Evolutionary conservation across 352 stramenopile genomes (phyloP).

Genomic region (Poterioochromonas sp.): DNA sequence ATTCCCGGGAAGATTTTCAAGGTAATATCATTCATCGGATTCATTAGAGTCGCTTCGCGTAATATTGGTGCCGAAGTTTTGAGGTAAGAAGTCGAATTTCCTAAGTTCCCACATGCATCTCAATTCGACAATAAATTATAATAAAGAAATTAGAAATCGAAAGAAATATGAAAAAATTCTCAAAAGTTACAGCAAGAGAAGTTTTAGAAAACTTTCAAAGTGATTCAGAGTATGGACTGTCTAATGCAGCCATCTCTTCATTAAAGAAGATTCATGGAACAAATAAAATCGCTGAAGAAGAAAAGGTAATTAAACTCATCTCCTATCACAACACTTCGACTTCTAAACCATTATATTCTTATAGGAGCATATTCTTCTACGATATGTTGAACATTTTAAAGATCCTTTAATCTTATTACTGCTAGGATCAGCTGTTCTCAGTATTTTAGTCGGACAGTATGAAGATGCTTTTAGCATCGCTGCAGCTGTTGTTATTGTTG

Average conservation of each 20-base stretch:
- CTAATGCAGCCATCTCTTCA: conserved; percentile 19
- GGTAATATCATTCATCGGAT: no score
- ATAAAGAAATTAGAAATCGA: background rate
- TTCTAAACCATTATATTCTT: conserved; percentile 40
- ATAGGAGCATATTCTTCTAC: conserved; percentile 64
- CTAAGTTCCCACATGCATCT: no score
- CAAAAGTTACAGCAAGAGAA: conserved; percentile 20
- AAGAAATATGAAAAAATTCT: background rate
- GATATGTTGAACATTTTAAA: conserved; percentile 87
- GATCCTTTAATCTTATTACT: conserved; percentile 92
- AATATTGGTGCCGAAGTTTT: no score
- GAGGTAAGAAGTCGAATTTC: no score
- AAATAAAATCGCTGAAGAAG: conserved; percentile 43
- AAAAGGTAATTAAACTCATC: conserved; percentile 46
- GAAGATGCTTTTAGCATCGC: conserved; percentile 89
- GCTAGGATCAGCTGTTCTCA: conserved; percentile 76
- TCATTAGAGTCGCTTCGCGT: no score
- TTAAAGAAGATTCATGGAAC: conserved; percentile 27
- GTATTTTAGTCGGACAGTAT: conserved; percentile 77
- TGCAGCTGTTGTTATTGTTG: conserved; percentile 89
- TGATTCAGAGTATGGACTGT: conserved; percentile 34
- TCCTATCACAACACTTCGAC: conserved; percentile 46
- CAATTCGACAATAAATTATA: conserved; percentile 14
- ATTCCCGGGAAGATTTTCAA: no score
- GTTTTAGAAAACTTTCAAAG: conserved; percentile 27